These are phyloP conservation scores for Hemisphaericaspora xylanilytica DNA, from an alignment of 1,139 yeast species.

Conservation along the genomic window DNA sequence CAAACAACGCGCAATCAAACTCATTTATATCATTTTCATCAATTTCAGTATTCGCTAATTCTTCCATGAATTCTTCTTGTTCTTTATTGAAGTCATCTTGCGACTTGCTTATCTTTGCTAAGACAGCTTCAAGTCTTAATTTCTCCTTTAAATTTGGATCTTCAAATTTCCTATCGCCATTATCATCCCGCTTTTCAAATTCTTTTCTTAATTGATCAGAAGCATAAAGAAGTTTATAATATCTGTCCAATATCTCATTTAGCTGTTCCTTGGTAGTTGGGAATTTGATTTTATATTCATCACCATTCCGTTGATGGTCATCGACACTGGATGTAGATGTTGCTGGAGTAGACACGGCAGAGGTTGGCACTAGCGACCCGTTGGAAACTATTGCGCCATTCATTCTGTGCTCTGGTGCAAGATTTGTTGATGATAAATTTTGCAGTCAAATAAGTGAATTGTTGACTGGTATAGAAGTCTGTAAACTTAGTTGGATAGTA, in stretches of 20 bases:
- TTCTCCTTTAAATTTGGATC: constrained; percentile 25
- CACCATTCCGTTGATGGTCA: constrained; percentile 2
- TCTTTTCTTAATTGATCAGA: constrained; percentile 13
- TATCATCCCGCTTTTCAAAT: constrained; percentile 11
- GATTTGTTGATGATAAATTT: too few relatives aligned
- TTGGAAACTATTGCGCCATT: constrained; percentile 2
- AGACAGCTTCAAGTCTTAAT: constrained; percentile 29
- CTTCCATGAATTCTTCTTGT: constrained; percentile 23
- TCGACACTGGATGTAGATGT: neutral
- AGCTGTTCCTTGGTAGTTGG: constrained; percentile 35
- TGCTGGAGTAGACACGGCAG: neutral
- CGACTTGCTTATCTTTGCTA: constrained; percentile 28
- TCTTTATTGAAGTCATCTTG: constrained; percentile 27
- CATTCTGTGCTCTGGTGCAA: too few relatives aligned
- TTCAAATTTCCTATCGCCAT: constrained; percentile 11
- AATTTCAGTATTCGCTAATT: constrained; percentile 13
- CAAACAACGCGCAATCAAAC: constrained; percentile 52
- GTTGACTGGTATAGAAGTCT: too few relatives aligned
- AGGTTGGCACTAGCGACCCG: neutral
- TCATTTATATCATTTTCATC: constrained; percentile 10
- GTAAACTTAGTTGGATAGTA: too few relatives aligned
- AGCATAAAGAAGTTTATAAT: constrained; percentile 20
- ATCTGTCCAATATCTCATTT: constrained; percentile 29
- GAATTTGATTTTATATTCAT: constrained; percentile 10
- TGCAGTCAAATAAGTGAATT: neutral